Evolutionary conservation across 345 rosid genomes (phyloP).

Genomic region (Chamaenerion angustifolium): DNA sequence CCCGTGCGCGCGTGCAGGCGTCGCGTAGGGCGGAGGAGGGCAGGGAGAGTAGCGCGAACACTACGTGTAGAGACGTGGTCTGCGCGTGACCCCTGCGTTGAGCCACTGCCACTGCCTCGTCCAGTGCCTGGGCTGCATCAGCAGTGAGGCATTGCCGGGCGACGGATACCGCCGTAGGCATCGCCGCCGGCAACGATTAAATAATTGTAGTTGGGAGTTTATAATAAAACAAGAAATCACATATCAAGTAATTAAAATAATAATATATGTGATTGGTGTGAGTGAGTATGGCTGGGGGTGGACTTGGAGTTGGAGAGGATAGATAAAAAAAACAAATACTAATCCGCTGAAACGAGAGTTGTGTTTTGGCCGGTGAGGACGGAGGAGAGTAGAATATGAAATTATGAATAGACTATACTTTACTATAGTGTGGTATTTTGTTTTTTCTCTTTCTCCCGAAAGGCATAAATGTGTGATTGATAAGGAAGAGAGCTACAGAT

Average conservation of each 20-base stretch:
- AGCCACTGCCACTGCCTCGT: slow-evolving; percentile 69
- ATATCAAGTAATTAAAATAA: background rate
- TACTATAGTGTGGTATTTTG: too few relatives aligned
- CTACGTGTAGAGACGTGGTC: slow-evolving; percentile 82
- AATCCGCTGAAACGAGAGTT: too few relatives aligned
- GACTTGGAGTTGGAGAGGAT: too few relatives aligned
- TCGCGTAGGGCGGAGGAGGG: slow-evolving; percentile 61
- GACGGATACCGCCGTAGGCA: slow-evolving; percentile 75
- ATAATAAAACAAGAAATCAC: background rate
- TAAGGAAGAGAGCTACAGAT: slow-evolving; percentile 11
- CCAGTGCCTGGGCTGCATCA: slow-evolving; percentile 65
- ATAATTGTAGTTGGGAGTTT: background rate
- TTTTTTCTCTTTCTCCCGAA: background rate
- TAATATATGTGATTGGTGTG: too few relatives aligned
- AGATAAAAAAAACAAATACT: too few relatives aligned
- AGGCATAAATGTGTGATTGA: slow-evolving; percentile 2
- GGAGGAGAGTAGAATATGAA: too few relatives aligned
- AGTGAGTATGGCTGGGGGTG: too few relatives aligned
- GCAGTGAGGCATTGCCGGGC: slow-evolving; percentile 83
- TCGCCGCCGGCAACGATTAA: slow-evolving; percentile 39
- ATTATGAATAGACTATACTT: too few relatives aligned
- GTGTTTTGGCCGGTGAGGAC: too few relatives aligned
- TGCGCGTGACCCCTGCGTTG: slow-evolving; percentile 59
- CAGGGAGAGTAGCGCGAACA: slow-evolving; percentile 61
- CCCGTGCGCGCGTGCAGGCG: slow-evolving; percentile 65